Base-by-base conservation (phyloP, 352 stramenopile species). In the Saprolegnia parasitica region DNA sequence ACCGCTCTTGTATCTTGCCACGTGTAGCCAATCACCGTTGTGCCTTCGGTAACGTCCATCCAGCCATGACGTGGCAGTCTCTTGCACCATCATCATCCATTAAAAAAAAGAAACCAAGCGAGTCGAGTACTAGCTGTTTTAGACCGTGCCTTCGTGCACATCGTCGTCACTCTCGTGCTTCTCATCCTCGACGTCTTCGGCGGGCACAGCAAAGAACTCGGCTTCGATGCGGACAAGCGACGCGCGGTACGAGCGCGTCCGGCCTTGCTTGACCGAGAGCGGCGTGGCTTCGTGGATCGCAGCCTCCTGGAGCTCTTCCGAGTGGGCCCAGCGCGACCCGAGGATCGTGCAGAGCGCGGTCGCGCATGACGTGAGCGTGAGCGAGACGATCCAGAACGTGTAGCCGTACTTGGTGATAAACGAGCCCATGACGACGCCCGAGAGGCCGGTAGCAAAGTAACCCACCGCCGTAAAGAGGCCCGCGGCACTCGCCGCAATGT, bases 371-470 rank as follows among this genome's bases (percentile, higher is more conserved):
- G 81, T 79, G 6, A 76, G 71, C 72, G 87, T 78, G 47, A 91
- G 80, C 18, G 81, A 89, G 20, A 78, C 50, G 8, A 74, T 76
- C 81, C 84, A 91, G 18, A 88, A 72, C 13, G 71, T 26, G 68
- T 88, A 91, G 5, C 84, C 84, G 35, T 76, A 80, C 21, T 52
- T 61, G 40, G 73, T 72, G 61, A 91, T 88, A 32, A 87, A 72
- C 40, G 78, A 79, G 21, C 84, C 84, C 84, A 90, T 91, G 49
- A 88, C 68, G 0, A 76, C 78, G 24, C 80, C 82, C 1, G 81
- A 85, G 6, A 91, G 74, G 4, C 84, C 81, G 4, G 84, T 90
- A 0, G 84, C 78, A 60, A 91, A 87, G 61, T 90, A 90, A 15
- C 76, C 81, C 23, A 90, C 76, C 5, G 77, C 76, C 2, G 84